Evolutionary conservation across 2,329 filamentous ascomycete genomes (phyloP), one percentile per base, ranked within the genome.

Genomic region (Clonostachys chloroleuca): DNA sequence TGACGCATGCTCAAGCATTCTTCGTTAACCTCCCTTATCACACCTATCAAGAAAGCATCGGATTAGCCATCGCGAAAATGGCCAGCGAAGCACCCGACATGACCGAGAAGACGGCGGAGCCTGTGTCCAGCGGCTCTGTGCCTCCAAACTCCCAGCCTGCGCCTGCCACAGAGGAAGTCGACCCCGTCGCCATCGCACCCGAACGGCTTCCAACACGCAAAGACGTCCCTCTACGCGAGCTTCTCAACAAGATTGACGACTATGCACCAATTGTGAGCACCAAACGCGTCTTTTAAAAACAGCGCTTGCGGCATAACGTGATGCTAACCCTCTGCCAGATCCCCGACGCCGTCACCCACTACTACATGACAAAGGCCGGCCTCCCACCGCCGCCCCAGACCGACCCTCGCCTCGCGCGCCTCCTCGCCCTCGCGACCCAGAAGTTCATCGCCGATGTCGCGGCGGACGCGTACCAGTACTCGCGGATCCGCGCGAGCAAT

Each of bases 381-480:
- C 88, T 99, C 5, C 92, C 94, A 34, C 92, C 92, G 2, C 91
- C 92, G 39, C 92, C 90, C 1, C 87, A 94, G 58, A 95, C 91
- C 45, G 90, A 96, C 59, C 86, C 86, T 17, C 89, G 92, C 49
- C 87, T 99, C 30, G 90, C 92, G 18, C 90, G 92, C 43, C 86
- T 99, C 4, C 86, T 99, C 40, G 92, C 94, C 3, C 87, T 99
- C 9, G 94, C 94, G n/a, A 96, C 94, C 0, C 94, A 99, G 64
- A 99, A 99, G 65, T 99, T 99, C 75, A 89, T 99, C 59, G 92
- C 94, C 49, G 94, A 99, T 66, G 90, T 99, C 54, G 94, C 94
- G 2, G 92, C 94, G 48, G 94, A 99, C 66, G 91, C 94, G 4
- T 99, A 99, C 67, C 94, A 99, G 69, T 97, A 96, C 76, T 91